phyloP scores from a whole-genome alignment of 164 flowering plant species.

The Dillenia turbinata region DNA sequence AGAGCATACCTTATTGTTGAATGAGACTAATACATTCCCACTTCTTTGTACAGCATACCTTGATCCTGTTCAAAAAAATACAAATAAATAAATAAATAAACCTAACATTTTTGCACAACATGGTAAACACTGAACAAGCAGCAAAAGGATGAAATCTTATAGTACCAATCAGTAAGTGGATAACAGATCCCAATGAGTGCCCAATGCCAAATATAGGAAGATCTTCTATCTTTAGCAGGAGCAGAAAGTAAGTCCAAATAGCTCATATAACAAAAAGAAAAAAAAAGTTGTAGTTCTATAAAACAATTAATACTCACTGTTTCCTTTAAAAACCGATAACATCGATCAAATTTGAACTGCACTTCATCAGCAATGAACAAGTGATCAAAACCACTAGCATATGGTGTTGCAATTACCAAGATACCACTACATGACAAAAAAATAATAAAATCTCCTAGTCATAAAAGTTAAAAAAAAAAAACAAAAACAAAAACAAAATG shows the following conservation, averaged over 20 bases:
- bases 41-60: constrained; percentile 86
- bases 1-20: constrained; percentile 75
- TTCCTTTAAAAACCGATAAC: constrained; percentile 62
- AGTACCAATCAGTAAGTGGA: constrained; percentile 89
- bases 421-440: constrained; percentile 50
- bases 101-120: constrained; percentile 1
- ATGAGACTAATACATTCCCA: constrained; percentile 85
- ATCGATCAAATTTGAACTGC: constrained; percentile 89
- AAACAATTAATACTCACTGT: constrained; percentile 37
- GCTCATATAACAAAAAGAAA: neutral
- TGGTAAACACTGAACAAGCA: neutral
- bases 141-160: neutral
- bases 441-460: neutral
- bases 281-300: neutral
- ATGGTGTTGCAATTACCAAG: constrained; percentile 91
- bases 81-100: constrained; percentile 1
- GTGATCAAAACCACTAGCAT: constrained; percentile 94
- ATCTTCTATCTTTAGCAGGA: constrained; percentile 42
- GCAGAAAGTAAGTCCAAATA: neutral
- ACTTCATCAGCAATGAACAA: constrained; percentile 93
- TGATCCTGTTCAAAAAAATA: constrained; percentile 48
- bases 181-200: constrained; percentile 89
- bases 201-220: constrained; percentile 91
- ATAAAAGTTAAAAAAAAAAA: too few relatives aligned
- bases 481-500: too few relatives aligned